These are phyloP conservation scores for Peterozyma xylosa DNA, from an alignment of 805 yeast genomes.

Conservation along the genomic window DNA sequence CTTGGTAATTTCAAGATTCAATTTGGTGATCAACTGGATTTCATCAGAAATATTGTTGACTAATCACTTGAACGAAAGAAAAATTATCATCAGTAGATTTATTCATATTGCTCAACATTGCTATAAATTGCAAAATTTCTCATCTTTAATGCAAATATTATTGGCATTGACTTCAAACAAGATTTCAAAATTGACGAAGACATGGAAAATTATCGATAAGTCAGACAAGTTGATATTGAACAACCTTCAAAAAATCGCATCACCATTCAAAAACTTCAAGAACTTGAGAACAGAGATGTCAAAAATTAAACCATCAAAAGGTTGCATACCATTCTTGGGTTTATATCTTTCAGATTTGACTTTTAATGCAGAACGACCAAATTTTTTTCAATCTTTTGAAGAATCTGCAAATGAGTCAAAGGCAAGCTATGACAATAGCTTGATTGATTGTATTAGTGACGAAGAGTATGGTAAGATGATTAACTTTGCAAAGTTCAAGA, in stretches of 20 bases:
- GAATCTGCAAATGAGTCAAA: conserved; percentile 6
- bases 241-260: conserved; percentile 60
- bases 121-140: conserved; percentile 64
- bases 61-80: conserved; percentile 46
- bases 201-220: conserved; percentile 70
- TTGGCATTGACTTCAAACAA: conserved; percentile 69
- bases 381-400: conserved; percentile 24
- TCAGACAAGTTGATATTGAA: conserved; percentile 66
- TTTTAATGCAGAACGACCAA: conserved; percentile 60
- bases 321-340: conserved; percentile 88
- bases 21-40: conserved; percentile 86
- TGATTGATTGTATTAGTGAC: conserved; percentile 5
- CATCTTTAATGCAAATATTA: conserved; percentile 82
- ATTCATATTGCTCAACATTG: conserved; percentile 82
- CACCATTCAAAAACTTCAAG: conserved; percentile 68
- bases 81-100: conserved; percentile 70
- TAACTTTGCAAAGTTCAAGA: conserved; percentile 72
- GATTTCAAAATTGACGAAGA: conserved; percentile 49
- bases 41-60: conserved; percentile 81
- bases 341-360: conserved; percentile 77
- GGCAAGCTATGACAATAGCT: conserved; percentile 3
- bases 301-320: conserved; percentile 53
- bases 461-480: conserved; percentile 35
- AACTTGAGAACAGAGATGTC: conserved; percentile 58
- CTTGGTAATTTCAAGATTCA: conserved; percentile 77